phyloP scores from a whole-genome alignment of 768 basidiomycete species.

The Podaxis sp. region DNA sequence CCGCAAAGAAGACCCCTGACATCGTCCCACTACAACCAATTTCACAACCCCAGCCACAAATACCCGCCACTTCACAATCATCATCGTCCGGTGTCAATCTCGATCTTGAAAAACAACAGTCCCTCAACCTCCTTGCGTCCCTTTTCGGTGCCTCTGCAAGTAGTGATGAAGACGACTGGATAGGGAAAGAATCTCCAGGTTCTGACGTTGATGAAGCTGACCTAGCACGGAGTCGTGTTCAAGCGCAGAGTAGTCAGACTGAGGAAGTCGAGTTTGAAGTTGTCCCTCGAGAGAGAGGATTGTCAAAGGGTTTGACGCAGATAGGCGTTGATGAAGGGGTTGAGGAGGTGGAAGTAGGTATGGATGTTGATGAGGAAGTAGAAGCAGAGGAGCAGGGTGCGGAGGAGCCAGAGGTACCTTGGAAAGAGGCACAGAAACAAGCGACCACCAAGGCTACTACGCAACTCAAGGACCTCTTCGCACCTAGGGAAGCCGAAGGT shows the following conservation, averaged over 20 bases:
- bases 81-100: slow-evolving; percentile 8
- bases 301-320: slow-evolving; percentile 9
- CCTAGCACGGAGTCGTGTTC: slow-evolving; percentile 20
- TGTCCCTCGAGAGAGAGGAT: slow-evolving; percentile 26
- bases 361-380: not conserved
- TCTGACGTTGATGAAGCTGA: slow-evolving; percentile 50
- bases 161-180: slow-evolving; percentile 48
- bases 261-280: slow-evolving; percentile 28
- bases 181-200: slow-evolving; percentile 50
- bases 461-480: slow-evolving; percentile 71
- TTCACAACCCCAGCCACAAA: not conserved
- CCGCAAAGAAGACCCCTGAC: not conserved
- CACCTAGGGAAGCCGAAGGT: slow-evolving; percentile 66
- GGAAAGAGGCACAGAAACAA: slow-evolving; percentile 9
- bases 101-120: slow-evolving; percentile 37
- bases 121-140: slow-evolving; percentile 44
- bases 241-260: slow-evolving; percentile 18
- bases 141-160: slow-evolving; percentile 41
- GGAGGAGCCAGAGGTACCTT: slow-evolving; percentile 9
- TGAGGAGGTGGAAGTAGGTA: slow-evolving; percentile 10
- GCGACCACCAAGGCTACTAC: slow-evolving; percentile 7
- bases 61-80: not conserved
- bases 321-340: slow-evolving; percentile 1
- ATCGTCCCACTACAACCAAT: not conserved
- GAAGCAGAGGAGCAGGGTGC: not conserved